phyloP scores from a whole-genome alignment of 768 basidiomycete genomes.

The Rhodosporidiobolus odoratus region DNA sequence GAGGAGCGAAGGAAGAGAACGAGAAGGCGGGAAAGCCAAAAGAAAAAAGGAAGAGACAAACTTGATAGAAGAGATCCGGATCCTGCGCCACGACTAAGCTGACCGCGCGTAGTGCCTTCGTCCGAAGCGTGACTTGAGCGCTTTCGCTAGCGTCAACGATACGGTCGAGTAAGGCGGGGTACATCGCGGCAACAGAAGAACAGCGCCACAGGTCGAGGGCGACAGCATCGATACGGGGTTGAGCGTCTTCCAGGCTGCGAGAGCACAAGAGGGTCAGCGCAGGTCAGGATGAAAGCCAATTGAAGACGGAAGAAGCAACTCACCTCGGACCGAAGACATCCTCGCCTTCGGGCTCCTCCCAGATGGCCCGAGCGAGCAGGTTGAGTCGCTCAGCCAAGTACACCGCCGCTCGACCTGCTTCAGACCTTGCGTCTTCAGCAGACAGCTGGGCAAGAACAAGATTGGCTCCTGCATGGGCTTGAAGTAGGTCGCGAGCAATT shows the following conservation, averaged over 20 bases:
- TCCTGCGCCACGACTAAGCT: conserved; percentile 87
- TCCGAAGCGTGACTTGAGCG: conserved; percentile 81
- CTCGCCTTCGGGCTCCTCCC: conserved; percentile 13
- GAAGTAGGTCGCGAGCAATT: conserved; percentile 17
- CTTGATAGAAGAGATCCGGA: conserved; percentile 68
- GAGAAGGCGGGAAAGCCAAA: not conserved
- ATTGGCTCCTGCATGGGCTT: not conserved
- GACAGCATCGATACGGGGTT: conserved; percentile 60
- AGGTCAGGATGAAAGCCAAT: not conserved
- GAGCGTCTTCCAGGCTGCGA: conserved; percentile 65
- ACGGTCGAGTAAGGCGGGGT: conserved; percentile 73
- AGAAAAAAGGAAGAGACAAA: conserved; percentile 47
- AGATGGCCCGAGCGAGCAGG: not conserved
- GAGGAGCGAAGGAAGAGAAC: not conserved
- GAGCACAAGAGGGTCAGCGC: not conserved
- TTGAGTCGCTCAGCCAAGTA: not conserved
- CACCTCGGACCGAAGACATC: conserved; percentile 37
- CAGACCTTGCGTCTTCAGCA: not conserved
- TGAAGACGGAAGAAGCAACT: not conserved
- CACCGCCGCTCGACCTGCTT: not conserved
- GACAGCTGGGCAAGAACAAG: not conserved
- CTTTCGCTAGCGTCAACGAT: conserved; percentile 76
- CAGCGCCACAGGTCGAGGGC: conserved; percentile 71
- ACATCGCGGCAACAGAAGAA: conserved; percentile 70
- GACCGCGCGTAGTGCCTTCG: conserved; percentile 83